These are phyloP conservation scores for Nitzschia palea DNA, from an alignment of 108 stramenopile species.

Conservation along the genomic window DNA sequence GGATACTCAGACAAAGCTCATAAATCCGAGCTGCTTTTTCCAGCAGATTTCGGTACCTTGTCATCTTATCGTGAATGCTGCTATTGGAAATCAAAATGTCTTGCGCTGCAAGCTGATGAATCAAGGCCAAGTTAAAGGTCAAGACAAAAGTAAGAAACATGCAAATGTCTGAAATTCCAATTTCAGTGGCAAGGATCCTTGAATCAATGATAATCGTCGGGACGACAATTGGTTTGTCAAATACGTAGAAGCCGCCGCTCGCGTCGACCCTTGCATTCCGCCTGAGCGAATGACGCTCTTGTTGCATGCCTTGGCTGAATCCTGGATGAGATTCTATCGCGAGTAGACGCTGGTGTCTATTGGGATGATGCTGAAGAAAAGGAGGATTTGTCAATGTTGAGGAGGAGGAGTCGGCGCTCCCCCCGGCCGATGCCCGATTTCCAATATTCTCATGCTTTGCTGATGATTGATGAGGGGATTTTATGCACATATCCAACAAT, in stretches of 20 bases:
- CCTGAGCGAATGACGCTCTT: not conserved
- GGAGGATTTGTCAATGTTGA: too few relatives aligned
- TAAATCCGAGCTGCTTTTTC: slow-evolving; percentile 1
- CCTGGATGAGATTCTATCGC: too few relatives aligned
- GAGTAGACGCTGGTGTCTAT: too few relatives aligned
- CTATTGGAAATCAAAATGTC: not conserved
- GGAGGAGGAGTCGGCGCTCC: not conserved
- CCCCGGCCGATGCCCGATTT: not conserved
- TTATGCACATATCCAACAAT: not conserved
- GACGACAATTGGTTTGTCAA: not conserved
- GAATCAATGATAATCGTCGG: not conserved
- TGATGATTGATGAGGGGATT: not conserved
- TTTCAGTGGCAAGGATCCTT: not conserved
- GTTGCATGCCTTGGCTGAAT: too few relatives aligned
- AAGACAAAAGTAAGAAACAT: not conserved
- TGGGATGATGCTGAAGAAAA: too few relatives aligned
- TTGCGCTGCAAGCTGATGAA: not conserved
- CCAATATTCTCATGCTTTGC: not conserved
- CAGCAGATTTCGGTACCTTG: not conserved
- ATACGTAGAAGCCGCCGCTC: not conserved
- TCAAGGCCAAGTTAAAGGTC: slow-evolving; percentile 10
- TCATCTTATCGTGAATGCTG: too few relatives aligned
- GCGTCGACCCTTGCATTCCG: not conserved
- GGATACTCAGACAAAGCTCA: not conserved
- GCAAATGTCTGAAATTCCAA: not conserved